Percentiles rank a stretch among this genome's conserved stretches.
These are phyloP conservation scores for Cutaneotrichosporon sp. DNA, from an alignment of 1,284 basidiomycete species.

Conservation along the genomic window DNA sequence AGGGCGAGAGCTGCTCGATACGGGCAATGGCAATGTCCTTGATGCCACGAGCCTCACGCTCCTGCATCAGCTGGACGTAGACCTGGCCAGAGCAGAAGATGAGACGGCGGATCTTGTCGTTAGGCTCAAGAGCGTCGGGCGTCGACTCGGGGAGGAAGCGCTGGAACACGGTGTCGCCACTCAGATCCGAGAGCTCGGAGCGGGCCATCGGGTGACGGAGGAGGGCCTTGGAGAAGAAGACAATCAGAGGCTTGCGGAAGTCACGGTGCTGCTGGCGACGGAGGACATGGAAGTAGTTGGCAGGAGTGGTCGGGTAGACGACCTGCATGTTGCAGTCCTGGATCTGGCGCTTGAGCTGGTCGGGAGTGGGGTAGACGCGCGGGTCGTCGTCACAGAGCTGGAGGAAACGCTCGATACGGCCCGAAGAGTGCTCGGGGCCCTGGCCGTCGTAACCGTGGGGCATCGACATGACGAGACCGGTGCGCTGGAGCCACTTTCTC, in stretches of 20 bases:
- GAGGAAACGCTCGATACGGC: slow-evolving; percentile 91
- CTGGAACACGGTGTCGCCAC: slow-evolving; percentile 83
- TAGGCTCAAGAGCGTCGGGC: slow-evolving; percentile 63
- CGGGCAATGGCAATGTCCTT: slow-evolving; percentile 91
- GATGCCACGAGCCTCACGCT: slow-evolving; percentile 81
- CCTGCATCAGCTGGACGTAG: slow-evolving; percentile 81
- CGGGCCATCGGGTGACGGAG: slow-evolving; percentile 89
- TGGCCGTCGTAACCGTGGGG: slow-evolving; percentile 99
- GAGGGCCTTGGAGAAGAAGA: slow-evolving; percentile 95
- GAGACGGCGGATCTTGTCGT: slow-evolving; percentile 85
- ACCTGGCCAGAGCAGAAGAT: slow-evolving; percentile 91
- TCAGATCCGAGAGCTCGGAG: slow-evolving; percentile 81
- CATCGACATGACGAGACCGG: slow-evolving; percentile 83
- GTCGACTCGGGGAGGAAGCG: slow-evolving; percentile 85
- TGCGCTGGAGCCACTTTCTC: slow-evolving; percentile 96
- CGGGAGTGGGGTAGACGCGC: slow-evolving; percentile 75
- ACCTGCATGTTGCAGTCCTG: slow-evolving; percentile 99
- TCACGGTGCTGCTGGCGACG: slow-evolving; percentile 92
- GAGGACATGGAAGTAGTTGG: slow-evolving; percentile 94
- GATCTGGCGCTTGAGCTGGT: slow-evolving; percentile 91
- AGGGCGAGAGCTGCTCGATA: slow-evolving; percentile 89
- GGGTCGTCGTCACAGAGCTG: slow-evolving; percentile 98
- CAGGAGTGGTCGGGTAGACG: slow-evolving; percentile 89
- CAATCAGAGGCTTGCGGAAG: slow-evolving; percentile 89
- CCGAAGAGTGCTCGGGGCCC: slow-evolving; percentile 97